A percentile compares a stretch with the other conserved stretches of the same genome.
phyloP scores from a whole-genome alignment of 345 rosid species.

The Hypericum androsaemum region DNA sequence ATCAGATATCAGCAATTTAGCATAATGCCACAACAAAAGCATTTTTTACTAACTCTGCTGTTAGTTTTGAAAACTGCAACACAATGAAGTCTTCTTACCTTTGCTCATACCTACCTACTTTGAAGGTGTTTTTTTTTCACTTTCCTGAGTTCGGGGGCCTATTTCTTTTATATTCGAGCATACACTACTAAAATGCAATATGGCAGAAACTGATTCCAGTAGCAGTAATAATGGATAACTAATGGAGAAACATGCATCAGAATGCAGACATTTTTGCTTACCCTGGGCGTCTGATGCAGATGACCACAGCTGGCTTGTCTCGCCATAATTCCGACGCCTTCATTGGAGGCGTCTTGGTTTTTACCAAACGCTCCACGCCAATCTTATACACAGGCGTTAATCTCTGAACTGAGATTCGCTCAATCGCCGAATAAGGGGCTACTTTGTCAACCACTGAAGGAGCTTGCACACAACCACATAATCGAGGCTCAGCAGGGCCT shows the following conservation, averaged over 20 bases:
- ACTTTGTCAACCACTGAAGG: constrained; percentile 40
- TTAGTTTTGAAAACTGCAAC: too few species aligned
- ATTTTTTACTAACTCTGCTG: too few species aligned
- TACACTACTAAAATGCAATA: too few species aligned
- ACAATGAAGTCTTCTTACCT: too few species aligned
- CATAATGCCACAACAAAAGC: too few species aligned
- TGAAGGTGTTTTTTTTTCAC: too few species aligned
- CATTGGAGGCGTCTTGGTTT: constrained; percentile 45
- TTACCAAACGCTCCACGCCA: constrained; percentile 46
- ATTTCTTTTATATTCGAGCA: not conserved
- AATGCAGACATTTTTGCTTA: constrained; percentile 17
- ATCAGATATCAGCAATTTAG: too few species aligned
- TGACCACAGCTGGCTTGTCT: constrained; percentile 45
- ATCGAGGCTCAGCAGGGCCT: constrained; percentile 44
- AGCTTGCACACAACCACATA: constrained; percentile 50
- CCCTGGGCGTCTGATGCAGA: constrained; percentile 61
- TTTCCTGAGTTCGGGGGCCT: too few species aligned
- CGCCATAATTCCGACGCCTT: constrained; percentile 53
- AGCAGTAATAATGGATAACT: not conserved
- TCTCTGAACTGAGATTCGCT: constrained; percentile 39
- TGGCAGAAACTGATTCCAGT: too few species aligned
- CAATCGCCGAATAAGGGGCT: constrained; percentile 39
- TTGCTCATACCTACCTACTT: too few species aligned
- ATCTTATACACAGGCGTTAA: constrained; percentile 47
- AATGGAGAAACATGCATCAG: not conserved